Conservation (phyloP, 257 asterid genomes). For the Ilex asprella region DNA sequence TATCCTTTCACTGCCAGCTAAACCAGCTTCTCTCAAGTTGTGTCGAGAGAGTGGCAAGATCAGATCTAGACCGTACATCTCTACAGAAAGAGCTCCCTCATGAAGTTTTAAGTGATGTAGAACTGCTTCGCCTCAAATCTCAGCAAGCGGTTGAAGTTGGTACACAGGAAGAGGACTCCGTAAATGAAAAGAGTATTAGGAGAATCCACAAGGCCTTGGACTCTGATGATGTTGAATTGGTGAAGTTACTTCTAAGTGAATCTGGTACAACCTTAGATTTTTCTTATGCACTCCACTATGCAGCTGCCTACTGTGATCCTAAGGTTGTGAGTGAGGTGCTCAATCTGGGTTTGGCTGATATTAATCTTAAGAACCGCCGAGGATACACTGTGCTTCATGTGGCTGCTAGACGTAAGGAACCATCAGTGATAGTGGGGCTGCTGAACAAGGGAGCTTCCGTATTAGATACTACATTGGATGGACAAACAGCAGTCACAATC, state of each 20-base stretch:
- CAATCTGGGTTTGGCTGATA: constrained; percentile 39
- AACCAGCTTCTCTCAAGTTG: constrained; percentile 45
- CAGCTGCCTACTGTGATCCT: constrained; percentile 72
- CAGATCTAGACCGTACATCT: constrained; percentile 48
- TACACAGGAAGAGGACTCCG: constrained; percentile 28
- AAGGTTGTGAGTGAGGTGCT: constrained; percentile 61
- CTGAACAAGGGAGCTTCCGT: constrained; percentile 53
- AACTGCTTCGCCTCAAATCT: constrained; percentile 31
- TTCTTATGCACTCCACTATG: constrained; percentile 79
- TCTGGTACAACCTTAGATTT: constrained; percentile 57
- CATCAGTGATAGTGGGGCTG: constrained; percentile 43
- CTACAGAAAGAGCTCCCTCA: constrained; percentile 75
- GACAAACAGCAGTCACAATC: constrained; percentile 59
- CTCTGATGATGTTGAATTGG: constrained; percentile 61
- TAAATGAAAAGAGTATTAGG: constrained; percentile 41
- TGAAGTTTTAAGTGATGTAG: constrained; percentile 34
- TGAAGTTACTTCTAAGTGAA: constrained; percentile 57
- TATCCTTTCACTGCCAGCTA: constrained; percentile 49
- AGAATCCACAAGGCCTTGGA: constrained; percentile 72
- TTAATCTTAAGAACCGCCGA: constrained; percentile 56
- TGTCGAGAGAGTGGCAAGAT: constrained; percentile 45
- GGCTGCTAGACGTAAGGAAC: constrained; percentile 90
- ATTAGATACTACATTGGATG: constrained; percentile 51
- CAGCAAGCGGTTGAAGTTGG: constrained; percentile 32
- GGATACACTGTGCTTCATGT: constrained; percentile 78